These are phyloP conservation scores for Aschersonia sp. DNA, from an alignment of 2,329 filamentous ascomycete species.

Conservation along the genomic window DNA sequence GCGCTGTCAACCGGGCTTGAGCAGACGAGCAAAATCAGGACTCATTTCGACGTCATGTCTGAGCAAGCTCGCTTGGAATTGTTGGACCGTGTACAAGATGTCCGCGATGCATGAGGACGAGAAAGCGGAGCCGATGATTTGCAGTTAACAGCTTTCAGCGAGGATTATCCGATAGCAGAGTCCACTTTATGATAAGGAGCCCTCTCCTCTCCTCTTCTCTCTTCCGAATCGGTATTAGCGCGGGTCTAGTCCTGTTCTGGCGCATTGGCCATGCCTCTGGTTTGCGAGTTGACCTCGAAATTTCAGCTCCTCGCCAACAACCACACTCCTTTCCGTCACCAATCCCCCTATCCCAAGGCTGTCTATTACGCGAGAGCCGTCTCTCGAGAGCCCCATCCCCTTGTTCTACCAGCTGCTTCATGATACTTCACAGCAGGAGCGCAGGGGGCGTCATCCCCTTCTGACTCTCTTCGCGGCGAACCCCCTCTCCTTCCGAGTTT, in stretches of 20 bases:
- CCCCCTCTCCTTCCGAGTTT: slow-evolving; percentile 25
- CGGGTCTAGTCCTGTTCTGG: slow-evolving; percentile 20
- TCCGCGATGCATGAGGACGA: too few species aligned
- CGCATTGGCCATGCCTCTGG: slow-evolving; percentile 18
- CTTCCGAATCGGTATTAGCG: slow-evolving; percentile 15
- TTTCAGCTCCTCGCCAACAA: slow-evolving; percentile 26
- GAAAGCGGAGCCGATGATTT: slow-evolving; percentile 2
- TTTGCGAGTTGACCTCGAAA: slow-evolving; percentile 29
- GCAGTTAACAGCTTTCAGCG: slow-evolving; percentile 6
- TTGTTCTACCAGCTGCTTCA: slow-evolving; percentile 14
- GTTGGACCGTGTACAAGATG: background rate
- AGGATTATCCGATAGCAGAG: slow-evolving; percentile 17
- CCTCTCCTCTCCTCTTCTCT: background rate
- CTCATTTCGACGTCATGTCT: background rate
- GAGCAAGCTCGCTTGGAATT: background rate
- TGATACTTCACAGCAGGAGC: slow-evolving; percentile 19
- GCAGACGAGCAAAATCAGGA: background rate
- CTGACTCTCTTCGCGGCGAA: slow-evolving; percentile 13
- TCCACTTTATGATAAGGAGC: slow-evolving; percentile 15
- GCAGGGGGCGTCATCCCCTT: slow-evolving; percentile 8
- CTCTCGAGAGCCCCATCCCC: slow-evolving; percentile 18
- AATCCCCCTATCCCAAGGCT: slow-evolving; percentile 16
- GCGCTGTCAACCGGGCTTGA: background rate
- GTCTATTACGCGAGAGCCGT: slow-evolving; percentile 12
- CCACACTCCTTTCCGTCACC: slow-evolving; percentile 15